Percentiles rank a stretch among this genome's conserved stretches.
Conservation (phyloP, 306 rosid species). For the Medicago truncatula region DNA sequence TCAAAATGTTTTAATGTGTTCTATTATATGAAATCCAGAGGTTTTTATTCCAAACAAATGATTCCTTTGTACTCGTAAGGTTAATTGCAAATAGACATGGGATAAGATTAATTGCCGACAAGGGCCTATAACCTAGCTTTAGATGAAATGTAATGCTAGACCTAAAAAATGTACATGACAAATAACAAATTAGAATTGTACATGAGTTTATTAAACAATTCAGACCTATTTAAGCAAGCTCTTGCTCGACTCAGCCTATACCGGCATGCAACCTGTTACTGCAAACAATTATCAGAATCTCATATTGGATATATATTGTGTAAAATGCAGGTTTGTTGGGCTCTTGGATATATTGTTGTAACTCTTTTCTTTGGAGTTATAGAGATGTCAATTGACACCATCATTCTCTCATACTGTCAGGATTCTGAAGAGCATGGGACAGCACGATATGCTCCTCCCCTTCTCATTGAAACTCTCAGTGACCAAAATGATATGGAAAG, state of each 20-base stretch:
- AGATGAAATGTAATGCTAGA: no score
- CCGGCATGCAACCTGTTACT: not conserved
- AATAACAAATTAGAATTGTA: not conserved
- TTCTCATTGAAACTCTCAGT: constrained; percentile 88
- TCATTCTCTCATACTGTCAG: constrained; percentile 95
- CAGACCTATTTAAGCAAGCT: not conserved
- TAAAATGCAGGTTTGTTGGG: constrained; percentile 85
- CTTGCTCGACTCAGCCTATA: not conserved
- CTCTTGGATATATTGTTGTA: constrained; percentile 86
- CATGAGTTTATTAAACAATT: not conserved
- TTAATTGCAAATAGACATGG: no score
- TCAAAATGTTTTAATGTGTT: no score
- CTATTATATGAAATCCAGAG: no score
- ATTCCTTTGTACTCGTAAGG: no score
- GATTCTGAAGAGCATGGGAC: constrained; percentile 98
- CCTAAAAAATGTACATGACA: not conserved
- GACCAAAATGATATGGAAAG: constrained; percentile 94
- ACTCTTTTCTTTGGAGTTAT: constrained; percentile 95
- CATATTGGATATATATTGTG: constrained; percentile 35
- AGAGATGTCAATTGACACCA: constrained; percentile 95
- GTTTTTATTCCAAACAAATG: no score
- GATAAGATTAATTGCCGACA: no score
- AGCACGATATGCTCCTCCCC: constrained; percentile 98
- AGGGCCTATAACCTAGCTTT: no score
- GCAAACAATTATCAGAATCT: constrained; percentile 6